Base-by-base conservation (phyloP, 768 basidiomycete species). In the Dioszegia hungarica region DNA sequence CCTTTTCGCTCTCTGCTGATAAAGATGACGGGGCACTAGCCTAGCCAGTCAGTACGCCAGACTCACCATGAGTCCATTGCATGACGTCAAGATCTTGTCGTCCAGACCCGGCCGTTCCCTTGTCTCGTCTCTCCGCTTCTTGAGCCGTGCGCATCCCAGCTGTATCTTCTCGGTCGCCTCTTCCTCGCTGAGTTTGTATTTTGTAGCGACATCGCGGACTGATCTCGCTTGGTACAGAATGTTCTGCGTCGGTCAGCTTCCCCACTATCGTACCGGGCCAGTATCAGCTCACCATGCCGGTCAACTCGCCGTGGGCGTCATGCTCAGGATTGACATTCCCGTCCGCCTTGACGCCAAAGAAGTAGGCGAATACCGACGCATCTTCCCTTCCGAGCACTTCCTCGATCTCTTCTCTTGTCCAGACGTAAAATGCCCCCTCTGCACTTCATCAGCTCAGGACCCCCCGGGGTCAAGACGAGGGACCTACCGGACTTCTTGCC, bases 31-130 rank as follows among this genome's bases (percentile, higher is more conserved):
- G n/a, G n/a, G n/a, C n/a, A n/a, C n/a, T n/a, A n/a, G n/a, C n/a
- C n/a, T n/a, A n/a, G n/a, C n/a, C n/a, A n/a, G n/a, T n/a, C n/a
- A 40, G 34, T 41, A 22, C 22, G 45, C 29, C 14, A 14, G 15
- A 44, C 59, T 39, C 44, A 78, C 77, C 79, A 80, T 79, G 3
- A 79, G 67, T 1, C 79, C 79, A 54, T 80, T 79, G 78, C 79
- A 80, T 9, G 73, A 61, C 9, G 78, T 72, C 12, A 80, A 43
- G 38, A 80, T 76, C 71, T 80, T 80, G 62, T 80, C 79, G 61
- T 80, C 79, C 34, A 78, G 58, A 44, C 78, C 78, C 9, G 79
- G 79, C 19, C 75, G 60, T 14, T 78, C 78, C 17, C 79, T 61
- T 5, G 72, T 60, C 56, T 66, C 58, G 46, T 80, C 77, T 5